Conservation (phyloP, 345 rosid species). For the Microcos paniculata region DNA sequence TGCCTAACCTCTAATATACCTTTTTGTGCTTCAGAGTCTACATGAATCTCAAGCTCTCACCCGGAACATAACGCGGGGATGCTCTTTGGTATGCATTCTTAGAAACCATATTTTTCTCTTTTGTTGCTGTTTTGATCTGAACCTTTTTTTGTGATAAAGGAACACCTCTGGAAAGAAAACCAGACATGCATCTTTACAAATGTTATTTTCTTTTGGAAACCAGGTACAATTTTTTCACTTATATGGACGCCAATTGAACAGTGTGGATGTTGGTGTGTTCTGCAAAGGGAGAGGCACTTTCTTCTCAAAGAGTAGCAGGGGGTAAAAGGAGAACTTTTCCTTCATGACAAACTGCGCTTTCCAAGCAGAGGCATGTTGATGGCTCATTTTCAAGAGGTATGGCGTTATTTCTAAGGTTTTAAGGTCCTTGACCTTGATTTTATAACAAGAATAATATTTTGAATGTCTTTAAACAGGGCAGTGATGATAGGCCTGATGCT, state of each 20-base stretch:
- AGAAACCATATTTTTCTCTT: background rate
- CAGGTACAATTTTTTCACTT: conserved; percentile 88
- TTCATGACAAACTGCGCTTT: background rate
- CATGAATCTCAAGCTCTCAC: no score
- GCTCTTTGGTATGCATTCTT: conserved; percentile 87
- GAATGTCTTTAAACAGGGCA: conserved; percentile 16
- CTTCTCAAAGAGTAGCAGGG: conserved; percentile 66
- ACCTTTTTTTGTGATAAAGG: background rate
- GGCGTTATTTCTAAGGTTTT: background rate
- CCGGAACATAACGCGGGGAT: conserved; percentile 80
- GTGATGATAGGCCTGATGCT: no score
- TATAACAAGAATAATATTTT: background rate
- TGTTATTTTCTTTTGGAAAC: conserved; percentile 23
- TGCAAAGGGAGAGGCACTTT: conserved; percentile 65
- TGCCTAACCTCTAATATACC: background rate
- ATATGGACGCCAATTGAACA: conserved; percentile 81
- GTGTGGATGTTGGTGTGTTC: conserved; percentile 79
- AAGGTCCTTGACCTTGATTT: background rate
- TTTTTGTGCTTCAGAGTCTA: conserved; percentile 50
- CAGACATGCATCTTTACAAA: background rate
- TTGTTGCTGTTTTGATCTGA: background rate
- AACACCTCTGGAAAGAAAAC: background rate
- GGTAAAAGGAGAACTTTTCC: conserved; percentile 45
- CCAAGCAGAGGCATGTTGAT: no score
- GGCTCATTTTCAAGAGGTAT: background rate